These are phyloP conservation scores for Pholiota molesta DNA, from an alignment of 768 basidiomycete species.

Conservation along the genomic window DNA sequence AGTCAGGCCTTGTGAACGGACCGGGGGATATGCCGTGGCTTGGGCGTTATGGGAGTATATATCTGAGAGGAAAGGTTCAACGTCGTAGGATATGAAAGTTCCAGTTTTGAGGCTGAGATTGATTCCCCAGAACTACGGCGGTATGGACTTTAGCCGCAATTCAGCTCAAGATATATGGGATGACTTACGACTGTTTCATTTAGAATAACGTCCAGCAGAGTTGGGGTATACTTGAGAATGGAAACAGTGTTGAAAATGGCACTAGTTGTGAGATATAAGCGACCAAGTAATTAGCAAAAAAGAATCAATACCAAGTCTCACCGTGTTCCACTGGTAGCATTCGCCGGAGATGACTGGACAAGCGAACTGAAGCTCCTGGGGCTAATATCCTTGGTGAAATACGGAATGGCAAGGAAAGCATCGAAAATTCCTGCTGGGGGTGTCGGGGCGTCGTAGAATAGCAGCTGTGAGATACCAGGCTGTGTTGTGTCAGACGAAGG, in stretches of 20 bases:
- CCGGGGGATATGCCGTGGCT: conserved; percentile 49
- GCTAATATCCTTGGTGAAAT: conserved; percentile 36
- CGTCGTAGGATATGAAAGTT: conserved; percentile 36
- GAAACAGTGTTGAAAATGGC: conserved; percentile 9
- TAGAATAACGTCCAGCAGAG: conserved; percentile 13
- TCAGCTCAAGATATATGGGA: background rate
- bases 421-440: conserved; percentile 55
- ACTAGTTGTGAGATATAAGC: background rate
- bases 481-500: background rate
- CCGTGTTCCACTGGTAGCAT: conserved; percentile 32
- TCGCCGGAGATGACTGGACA: conserved; percentile 39
- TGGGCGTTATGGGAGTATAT: conserved; percentile 39
- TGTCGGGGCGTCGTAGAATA: conserved; percentile 64
- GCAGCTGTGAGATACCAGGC: conserved; percentile 30
- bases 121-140: conserved; percentile 46
- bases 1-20: conserved; percentile 22
- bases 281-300: background rate
- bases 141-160: background rate
- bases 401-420: conserved; percentile 48
- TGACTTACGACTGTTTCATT: conserved; percentile 45
- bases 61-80: conserved; percentile 47
- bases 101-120: conserved; percentile 12
- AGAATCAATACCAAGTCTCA: conserved; percentile 2
- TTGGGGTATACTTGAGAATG: conserved; percentile 2
- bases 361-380: conserved; percentile 45